Evolutionary conservation across 805 yeast species (phyloP).

Genomic region (Ogataea chonburiensis): DNA sequence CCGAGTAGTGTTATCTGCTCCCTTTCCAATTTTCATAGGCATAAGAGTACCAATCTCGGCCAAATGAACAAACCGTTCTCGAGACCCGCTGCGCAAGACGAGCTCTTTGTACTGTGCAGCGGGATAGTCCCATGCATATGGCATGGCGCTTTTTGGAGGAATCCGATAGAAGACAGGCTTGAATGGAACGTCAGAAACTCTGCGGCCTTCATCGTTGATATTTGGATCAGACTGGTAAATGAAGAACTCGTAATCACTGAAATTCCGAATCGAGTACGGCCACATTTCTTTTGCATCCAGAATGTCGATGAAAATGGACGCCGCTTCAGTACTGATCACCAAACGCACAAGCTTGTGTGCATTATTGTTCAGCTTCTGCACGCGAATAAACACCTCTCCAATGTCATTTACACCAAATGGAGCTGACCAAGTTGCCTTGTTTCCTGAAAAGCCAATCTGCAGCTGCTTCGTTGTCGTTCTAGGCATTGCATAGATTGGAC

Average conservation of each 20-base stretch:
- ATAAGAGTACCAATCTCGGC: conserved; percentile 91
- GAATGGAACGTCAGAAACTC: conserved; percentile 53
- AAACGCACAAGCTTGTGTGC: conserved; percentile 72
- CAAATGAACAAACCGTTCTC: conserved; percentile 75
- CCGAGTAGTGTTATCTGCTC: conserved; percentile 36
- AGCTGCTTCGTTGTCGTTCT: conserved; percentile 58
- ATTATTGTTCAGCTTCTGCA: conserved; percentile 52
- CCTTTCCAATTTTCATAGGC: conserved; percentile 74
- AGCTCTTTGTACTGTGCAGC: conserved; percentile 84
- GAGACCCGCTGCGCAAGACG: conserved; percentile 65
- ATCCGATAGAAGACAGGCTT: conserved; percentile 77
- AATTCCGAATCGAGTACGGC: conserved; percentile 93
- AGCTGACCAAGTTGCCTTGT: conserved; percentile 73
- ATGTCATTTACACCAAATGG: conserved; percentile 83
- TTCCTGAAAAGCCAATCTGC: conserved; percentile 54
- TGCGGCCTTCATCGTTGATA: conserved; percentile 62
- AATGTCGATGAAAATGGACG: conserved; percentile 75
- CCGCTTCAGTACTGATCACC: conserved; percentile 73
- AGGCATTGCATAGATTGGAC: conserved; percentile 66
- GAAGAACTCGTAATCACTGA: conserved; percentile 80
- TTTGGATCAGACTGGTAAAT: conserved; percentile 84
- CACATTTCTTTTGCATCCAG: conserved; percentile 73
- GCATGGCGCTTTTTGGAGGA: conserved; percentile 93
- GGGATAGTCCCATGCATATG: conserved; percentile 97
- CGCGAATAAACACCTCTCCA: conserved; percentile 76